These are phyloP conservation scores for Umbellularia californica DNA, from an alignment of 164 flowering plant species.

Conservation along the genomic window DNA sequence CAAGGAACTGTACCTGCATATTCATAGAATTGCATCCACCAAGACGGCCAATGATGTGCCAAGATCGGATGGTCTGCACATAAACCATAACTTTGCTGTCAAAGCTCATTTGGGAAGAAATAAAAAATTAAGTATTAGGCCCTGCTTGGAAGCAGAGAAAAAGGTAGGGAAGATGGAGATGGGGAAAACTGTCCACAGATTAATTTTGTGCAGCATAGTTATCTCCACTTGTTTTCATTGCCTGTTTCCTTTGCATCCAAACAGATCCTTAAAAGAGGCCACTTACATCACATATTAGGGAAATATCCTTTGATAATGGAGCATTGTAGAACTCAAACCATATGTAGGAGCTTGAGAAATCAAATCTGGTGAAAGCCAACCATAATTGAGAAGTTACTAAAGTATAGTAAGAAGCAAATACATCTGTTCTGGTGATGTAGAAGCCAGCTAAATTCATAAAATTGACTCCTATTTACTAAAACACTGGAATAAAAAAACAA, in stretches of 20 bases:
- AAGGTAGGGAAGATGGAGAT: no score
- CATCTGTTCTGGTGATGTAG: not conserved
- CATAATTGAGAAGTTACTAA: not conserved
- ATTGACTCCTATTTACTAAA: not conserved
- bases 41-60: constrained; percentile 92
- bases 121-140: not conserved
- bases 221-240: no score
- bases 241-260: no score
- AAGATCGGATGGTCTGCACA: constrained; percentile 75
- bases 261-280: constrained; percentile 1
- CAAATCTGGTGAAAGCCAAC: constrained; percentile 48
- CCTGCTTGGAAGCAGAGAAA: no score
- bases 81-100: not conserved
- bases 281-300: constrained; percentile 85
- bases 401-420: not conserved
- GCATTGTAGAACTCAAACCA: constrained; percentile 92
- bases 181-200: not conserved
- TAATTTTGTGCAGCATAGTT: no score
- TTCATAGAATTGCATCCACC: constrained; percentile 98
- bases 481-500: no score
- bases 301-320: constrained; percentile 62
- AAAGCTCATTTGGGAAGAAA: constrained; percentile 8
- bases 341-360: constrained; percentile 80
- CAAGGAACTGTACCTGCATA: constrained; percentile 63
- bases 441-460: not conserved